Base-by-base conservation (phyloP, 371 early-diverging fungal genomes). In the Dinochytrium kinnereticum region DNA sequence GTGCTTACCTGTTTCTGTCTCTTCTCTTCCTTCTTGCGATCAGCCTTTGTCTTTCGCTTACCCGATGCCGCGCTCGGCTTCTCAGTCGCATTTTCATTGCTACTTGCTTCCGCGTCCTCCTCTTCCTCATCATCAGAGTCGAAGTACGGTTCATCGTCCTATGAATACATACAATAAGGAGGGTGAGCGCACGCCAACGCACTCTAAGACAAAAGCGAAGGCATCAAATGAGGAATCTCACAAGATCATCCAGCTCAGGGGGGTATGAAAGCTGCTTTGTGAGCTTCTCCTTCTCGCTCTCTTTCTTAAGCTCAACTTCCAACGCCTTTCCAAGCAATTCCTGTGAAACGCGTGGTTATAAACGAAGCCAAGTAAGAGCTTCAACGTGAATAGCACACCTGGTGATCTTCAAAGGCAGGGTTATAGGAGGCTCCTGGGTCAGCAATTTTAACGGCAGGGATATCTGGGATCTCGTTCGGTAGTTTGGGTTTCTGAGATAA, bases 391-490 rank as follows among this genome's bases (percentile, higher is more conserved):
- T n/a, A 28, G 31, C 82, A 51, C 59, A 79, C 85, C 76, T 94
- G 90, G 84, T 96, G 95, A 51, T 93, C 93, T 65, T 90, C 87
- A 73, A 88, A 83, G 7, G 88, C 83, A 15, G 98, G 97, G 72
- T 93, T 93, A 81, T 98, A 98, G 13, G 96, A 96, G 0, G 93
- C 89, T 59, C 98, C 98, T 0, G 93, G 90, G 71, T 93, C 92
- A 24, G 92, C 88, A 51, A 91, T 81, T 26, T 85, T 81, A 21
- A 98, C 91, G 1, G 95, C 92, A 0, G 93, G 88, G 38, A 88
- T 50, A 19, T 87, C 77, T 81, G 87, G 76, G 74, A 80, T 53
- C 84, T 75, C 7, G 86, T 87, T 51, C 57, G 75, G 72, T 10
- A 81, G 70, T 50, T 71, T 75, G 36, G 91, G 92, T 36, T 90